Base-by-base conservation (phyloP, 805 yeast genomes). In the Teunomyces pallodes region DNA sequence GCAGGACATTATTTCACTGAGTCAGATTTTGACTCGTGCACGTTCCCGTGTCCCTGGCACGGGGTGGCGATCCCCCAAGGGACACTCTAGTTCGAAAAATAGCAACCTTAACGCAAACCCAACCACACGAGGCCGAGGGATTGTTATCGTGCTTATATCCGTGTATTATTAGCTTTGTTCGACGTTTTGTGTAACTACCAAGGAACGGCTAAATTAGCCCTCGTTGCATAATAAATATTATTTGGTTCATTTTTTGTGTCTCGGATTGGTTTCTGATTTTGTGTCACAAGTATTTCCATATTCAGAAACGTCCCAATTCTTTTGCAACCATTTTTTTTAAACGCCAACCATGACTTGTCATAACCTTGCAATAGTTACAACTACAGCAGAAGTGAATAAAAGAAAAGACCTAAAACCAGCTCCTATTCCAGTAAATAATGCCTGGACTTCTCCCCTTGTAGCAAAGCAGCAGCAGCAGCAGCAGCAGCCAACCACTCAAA, bases 351-450 rank as follows among this genome's bases (percentile, higher is more conserved):
- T 38, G 41, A 24, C 41, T 26, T 26, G 9, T 12, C n/a, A 20
- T 26, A 38, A 12, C 13, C 30, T 24, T 10, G 26, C 17, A 4
- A 24, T 17, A 9, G 20, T 20, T 24, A 20, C 41, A 24, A 26
- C 16, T n/a, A 26, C 41, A 38, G 30, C 30, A 6, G 41, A 26
- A 26, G 3, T 8, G 17, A 9, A 7, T 4, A 24, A 8, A 10
- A 26, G 5, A n/a, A 26, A 12, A 13, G 29, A 9, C 7, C n/a
- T 38, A 38, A 28, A 38, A 3, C 54, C 54, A 8, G 54, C 54
- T 2, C 48, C 50, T 4, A 12, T 46, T 27, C 54, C 54, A 9
- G 28, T 10, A 13, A 42, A 26, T 28, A 51, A 49, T 17, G 52
- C 54, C 10, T 51, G 41, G 41, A 10, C 30, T 7, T 24, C 27